A percentile compares a stretch with the other conserved stretches of the same genome.
Conservation (phyloP, 73 alveolate genomes). For the Urostyla sp. region DNA sequence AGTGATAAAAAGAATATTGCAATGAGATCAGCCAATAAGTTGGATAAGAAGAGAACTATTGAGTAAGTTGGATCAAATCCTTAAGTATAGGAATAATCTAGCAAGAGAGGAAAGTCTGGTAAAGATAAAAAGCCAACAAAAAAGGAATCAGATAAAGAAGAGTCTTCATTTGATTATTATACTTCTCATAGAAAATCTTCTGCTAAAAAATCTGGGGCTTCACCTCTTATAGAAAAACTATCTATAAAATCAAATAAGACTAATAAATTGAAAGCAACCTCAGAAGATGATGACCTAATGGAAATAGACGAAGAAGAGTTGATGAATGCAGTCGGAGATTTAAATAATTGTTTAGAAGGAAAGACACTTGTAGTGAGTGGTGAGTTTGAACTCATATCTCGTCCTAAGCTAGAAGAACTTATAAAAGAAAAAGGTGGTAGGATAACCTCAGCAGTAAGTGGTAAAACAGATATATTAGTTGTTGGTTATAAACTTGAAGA, state of each 20-base stretch:
- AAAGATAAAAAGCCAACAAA: not conserved
- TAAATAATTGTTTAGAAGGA: constrained; percentile 71
- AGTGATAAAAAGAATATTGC: not conserved
- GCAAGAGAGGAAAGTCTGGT: not conserved
- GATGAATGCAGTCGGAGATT: not conserved
- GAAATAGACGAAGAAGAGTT: not conserved
- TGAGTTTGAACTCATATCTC: constrained; percentile 67
- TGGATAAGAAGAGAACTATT: no score
- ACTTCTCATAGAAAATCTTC: constrained; percentile 10
- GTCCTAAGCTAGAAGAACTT: constrained; percentile 68
- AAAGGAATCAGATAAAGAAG: not conserved
- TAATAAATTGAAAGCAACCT: not conserved
- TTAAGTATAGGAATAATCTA: not conserved
- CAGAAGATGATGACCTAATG: not conserved
- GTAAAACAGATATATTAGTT: constrained; percentile 88
- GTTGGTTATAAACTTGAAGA: constrained; percentile 95
- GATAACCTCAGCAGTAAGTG: constrained; percentile 85
- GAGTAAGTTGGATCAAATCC: not conserved
- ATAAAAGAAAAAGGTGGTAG: constrained; percentile 79
- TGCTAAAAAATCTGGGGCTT: constrained; percentile 2
- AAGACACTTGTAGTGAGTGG: constrained; percentile 95
- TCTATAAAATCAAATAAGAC: not conserved
- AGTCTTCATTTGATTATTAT: not conserved
- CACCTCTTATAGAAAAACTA: not conserved
- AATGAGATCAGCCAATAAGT: not conserved